phyloP scores from a whole-genome alignment of 176 grass and related monocot species.

The Oryza officinalis region DNA sequence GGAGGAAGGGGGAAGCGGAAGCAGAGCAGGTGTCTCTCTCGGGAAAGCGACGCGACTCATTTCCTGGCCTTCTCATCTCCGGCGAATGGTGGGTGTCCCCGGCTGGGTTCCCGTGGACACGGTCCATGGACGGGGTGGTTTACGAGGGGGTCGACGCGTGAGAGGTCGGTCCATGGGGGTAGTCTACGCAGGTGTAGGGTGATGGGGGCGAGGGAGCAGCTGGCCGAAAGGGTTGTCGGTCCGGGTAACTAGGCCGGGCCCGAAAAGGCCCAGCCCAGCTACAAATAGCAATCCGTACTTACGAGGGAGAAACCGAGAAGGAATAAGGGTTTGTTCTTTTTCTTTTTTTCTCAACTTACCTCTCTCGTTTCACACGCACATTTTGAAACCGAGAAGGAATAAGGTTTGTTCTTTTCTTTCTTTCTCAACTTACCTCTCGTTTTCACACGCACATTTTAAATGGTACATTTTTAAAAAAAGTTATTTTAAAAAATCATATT shows the following conservation, averaged over 20 bases:
- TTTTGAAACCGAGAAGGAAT: too few relatives aligned
- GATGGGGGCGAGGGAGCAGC: background rate
- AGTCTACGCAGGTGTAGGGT: background rate
- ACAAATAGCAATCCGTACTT: too few relatives aligned
- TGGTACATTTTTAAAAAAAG: too few relatives aligned
- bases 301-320: too few relatives aligned
- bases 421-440: too few relatives aligned
- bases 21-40: constrained; percentile 45
- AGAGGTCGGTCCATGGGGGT: background rate
- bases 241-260: background rate
- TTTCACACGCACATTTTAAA: too few relatives aligned
- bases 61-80: constrained; percentile 21
- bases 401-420: too few relatives aligned
- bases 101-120: background rate
- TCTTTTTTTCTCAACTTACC: too few relatives aligned
- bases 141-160: background rate
- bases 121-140: constrained; percentile 2
- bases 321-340: too few relatives aligned
- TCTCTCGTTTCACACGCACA: too few relatives aligned
- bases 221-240: constrained; percentile 32
- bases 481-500: too few relatives aligned
- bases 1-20: background rate
- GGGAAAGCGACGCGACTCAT: constrained; percentile 18
- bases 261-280: too few relatives aligned
- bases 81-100: constrained; percentile 11